Base-by-base conservation (phyloP, 192 early-diverging fungal species). In the Linnemannia hyalina region DNA sequence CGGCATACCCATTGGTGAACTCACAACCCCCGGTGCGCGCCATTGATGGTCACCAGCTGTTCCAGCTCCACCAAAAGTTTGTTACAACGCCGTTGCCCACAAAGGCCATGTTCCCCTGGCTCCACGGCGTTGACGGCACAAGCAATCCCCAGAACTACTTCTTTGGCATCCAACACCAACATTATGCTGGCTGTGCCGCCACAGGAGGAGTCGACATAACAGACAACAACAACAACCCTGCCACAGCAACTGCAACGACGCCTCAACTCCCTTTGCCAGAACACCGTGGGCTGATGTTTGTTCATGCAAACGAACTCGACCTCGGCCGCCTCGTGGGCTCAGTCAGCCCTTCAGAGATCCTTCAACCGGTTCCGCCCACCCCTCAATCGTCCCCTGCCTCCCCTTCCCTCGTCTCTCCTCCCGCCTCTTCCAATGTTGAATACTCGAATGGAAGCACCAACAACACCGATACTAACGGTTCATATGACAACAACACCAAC, bases 31-130 rank as follows among this genome's bases (percentile, higher is more conserved):
- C 82, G 26, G 73, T 91, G 29, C 88, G 89, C 54, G 86, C 83
- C 13, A 82, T 91, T 22, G 83, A 85, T 20, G 88, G 83, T 4
- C 76, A 87, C 60, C 85, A 88, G 60, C 87, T 90, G 76, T 82
- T 87, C 38, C 46, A 76, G 10, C 63, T 91, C 20, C 88, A 91
- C 41, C 83, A 86, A n/a, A 44, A 73, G 7, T 93, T 91, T 75
- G 68, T 89, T 65, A 77, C 82, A 6, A 78, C 88, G 26, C 89
- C 89, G 15, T 69, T 93, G 11, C 91, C 92, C 22, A 85, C 90
- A 32, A 78, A 92, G 41, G 82, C 88, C 52, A 82, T 93, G 74
- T 93, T 93, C 85, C 92, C 92, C 0, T 93, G 92, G 92, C 78
- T 93, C 3, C 92, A 93, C 78, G 92, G 92, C 35, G 90, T 93